A percentile compares a stretch with the other conserved stretches of the same genome.
Evolutionary conservation across 1,139 yeast species (phyloP).

Genomic region (Eremothecium coryli): DNA sequence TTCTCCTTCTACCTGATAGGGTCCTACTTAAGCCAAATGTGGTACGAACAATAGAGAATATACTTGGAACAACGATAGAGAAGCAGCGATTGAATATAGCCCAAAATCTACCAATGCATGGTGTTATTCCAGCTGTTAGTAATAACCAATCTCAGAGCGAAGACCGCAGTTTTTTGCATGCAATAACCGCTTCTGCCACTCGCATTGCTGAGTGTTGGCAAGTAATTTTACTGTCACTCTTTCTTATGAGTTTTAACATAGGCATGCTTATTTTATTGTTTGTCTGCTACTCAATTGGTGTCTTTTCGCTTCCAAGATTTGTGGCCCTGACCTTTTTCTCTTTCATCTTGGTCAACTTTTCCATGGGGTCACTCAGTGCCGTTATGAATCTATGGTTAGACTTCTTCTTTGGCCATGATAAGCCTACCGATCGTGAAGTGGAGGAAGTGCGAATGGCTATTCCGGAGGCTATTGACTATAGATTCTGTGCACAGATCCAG

Average conservation of each 20-base stretch:
- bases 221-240: no score
- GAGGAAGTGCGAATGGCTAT: background rate
- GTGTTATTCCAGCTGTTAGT: no score
- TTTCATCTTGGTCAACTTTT: background rate
- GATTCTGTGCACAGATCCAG: background rate
- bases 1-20: background rate
- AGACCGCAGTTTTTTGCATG: no score
- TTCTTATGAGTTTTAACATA: no score
- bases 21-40: background rate
- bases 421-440: background rate
- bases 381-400: constrained; percentile 2
- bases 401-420: constrained; percentile 1
- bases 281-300: no score
- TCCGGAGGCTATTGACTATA: background rate
- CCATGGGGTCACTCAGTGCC: background rate
- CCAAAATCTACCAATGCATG: no score
- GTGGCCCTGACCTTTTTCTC: background rate
- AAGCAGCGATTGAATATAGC: constrained; percentile 5
- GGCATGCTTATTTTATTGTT: no score
- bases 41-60: background rate
- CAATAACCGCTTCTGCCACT: no score
- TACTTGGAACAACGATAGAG: constrained; percentile 1
- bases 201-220: no score
- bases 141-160: no score
- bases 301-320: no score